These are phyloP conservation scores for Exophiala xenobiotica DNA, from an alignment of 2,329 filamentous ascomycete species.

Conservation along the genomic window DNA sequence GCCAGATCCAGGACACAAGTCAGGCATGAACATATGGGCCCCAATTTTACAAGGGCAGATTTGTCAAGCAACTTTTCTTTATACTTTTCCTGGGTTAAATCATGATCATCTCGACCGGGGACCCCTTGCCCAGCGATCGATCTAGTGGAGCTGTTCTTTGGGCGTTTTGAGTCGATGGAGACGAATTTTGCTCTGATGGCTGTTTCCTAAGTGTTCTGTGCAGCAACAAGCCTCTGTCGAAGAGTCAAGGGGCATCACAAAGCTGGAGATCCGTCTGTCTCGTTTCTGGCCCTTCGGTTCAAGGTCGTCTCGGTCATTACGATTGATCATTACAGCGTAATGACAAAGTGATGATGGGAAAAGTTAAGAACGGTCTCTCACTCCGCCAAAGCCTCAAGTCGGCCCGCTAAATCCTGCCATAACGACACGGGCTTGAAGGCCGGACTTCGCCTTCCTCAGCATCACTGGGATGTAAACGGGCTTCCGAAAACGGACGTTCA, in stretches of 20 bases:
- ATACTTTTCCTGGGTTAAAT: constrained; percentile 10
- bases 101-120: constrained; percentile 10
- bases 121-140: constrained; percentile 25
- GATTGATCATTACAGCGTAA: too few species aligned
- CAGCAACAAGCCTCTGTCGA: constrained; percentile 10
- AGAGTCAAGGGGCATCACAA: too few species aligned
- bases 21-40: constrained; percentile 9
- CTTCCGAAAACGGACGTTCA: constrained; percentile 24
- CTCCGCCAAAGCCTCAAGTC: too few species aligned
- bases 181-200: constrained; percentile 8
- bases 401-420: background rate
- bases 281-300: too few species aligned
- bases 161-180: constrained; percentile 13
- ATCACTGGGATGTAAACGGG: too few species aligned
- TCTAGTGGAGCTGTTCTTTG: constrained; percentile 25
- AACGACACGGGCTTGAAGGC: constrained; percentile 8
- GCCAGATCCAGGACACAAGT: background rate
- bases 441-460: constrained; percentile 12
- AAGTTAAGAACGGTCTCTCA: too few species aligned
- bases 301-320: too few species aligned
- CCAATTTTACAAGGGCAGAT: constrained; percentile 19
- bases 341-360: too few species aligned
- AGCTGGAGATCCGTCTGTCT: too few species aligned
- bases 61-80: constrained; percentile 20
- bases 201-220: constrained; percentile 12